Percentiles rank a stretch among this genome's conserved stretches.
Conservation (phyloP, 176 grass and related monocot genomes). For the Carex parvula region DNA sequence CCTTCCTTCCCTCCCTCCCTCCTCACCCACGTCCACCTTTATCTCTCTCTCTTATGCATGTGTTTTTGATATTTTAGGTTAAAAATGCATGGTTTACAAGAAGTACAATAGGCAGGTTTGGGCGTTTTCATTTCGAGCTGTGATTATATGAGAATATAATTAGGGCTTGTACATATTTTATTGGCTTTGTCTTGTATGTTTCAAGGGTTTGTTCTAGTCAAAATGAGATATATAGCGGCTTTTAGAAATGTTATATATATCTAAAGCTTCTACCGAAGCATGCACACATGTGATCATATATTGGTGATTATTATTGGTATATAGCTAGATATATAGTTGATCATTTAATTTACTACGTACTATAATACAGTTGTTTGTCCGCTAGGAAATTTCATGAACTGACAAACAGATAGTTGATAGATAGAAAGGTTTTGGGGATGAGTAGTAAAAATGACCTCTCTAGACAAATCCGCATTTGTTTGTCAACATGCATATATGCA, state of each 20-base stretch:
- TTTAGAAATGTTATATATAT: not conserved
- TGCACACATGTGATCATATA: not conserved
- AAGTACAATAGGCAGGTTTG: slow-evolving; percentile 14
- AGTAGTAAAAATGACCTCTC: not conserved
- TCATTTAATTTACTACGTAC: not conserved
- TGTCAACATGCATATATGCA: not conserved
- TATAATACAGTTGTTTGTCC: not conserved
- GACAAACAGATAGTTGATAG: not conserved
- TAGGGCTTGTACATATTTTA: not conserved
- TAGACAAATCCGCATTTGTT: not conserved
- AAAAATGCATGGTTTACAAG: slow-evolving; percentile 1
- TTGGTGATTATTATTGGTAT: not conserved
- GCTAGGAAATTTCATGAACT: not conserved
- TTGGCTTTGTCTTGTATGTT: not conserved
- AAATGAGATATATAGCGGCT: not conserved
- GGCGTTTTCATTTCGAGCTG: not conserved
- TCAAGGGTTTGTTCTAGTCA: not conserved
- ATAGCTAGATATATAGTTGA: not conserved
- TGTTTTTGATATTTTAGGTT: slow-evolving; percentile 15
- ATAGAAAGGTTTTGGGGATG: not conserved
- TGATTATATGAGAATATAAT: not conserved
- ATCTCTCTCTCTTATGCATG: slow-evolving; percentile 11
- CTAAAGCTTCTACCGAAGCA: not conserved
- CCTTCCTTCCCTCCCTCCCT: not conserved
- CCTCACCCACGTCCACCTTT: not conserved